Conservation (phyloP, 2,329 filamentous ascomycete genomes). For the Hymenoscyphus infarciens region DNA sequence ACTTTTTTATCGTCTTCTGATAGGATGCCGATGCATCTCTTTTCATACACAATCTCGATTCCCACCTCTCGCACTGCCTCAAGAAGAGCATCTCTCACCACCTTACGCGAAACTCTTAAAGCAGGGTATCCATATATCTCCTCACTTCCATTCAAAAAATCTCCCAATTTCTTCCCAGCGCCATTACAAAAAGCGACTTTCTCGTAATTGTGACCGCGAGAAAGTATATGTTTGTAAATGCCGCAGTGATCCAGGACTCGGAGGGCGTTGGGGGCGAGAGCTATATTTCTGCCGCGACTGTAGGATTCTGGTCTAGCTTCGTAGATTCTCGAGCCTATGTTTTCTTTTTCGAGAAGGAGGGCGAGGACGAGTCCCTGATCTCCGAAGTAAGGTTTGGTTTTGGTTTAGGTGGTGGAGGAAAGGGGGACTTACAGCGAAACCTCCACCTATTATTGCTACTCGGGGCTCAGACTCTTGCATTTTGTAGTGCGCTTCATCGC, state of each 20-base stretch:
- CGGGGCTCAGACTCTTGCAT: not conserved
- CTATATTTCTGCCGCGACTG: slow-evolving; percentile 45
- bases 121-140: not conserved
- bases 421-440: not conserved
- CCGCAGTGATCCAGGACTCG: slow-evolving; percentile 48
- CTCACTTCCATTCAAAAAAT: not conserved
- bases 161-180: not conserved
- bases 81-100: not conserved
- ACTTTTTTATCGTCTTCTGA: not conserved
- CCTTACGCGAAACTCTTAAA: not conserved
- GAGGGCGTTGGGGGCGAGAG: slow-evolving; percentile 56
- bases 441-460: slow-evolving; percentile 2
- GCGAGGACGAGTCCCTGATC: slow-evolving; percentile 11
- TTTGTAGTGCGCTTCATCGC: too few species aligned
- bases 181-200: not conserved
- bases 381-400: not conserved
- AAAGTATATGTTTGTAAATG: slow-evolving; percentile 37
- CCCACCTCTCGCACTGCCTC: not conserved
- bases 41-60: not conserved
- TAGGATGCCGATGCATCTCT: not conserved
- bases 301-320: slow-evolving; percentile 4
- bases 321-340: slow-evolving; percentile 9
- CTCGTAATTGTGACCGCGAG: not conserved
- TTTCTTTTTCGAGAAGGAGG: slow-evolving; percentile 8
- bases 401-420: too few species aligned